Base-by-base conservation (phyloP, 2,329 filamentous ascomycete species). In the Davidsoniella eucalypti region DNA sequence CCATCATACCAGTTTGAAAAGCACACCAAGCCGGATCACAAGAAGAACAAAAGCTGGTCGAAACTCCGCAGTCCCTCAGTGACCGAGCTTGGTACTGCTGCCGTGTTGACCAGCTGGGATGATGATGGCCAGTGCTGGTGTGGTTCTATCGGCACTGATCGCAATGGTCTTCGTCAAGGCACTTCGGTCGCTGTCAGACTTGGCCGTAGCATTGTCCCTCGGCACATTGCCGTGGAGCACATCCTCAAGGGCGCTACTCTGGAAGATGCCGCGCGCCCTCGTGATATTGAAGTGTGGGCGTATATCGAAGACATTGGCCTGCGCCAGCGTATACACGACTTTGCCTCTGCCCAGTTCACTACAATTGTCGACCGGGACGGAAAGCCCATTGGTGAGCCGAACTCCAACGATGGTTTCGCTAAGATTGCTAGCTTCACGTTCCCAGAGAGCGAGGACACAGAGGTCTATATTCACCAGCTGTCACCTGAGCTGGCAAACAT, bases 71-170 rank as follows among this genome's bases (percentile, higher is more conserved):
- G 46, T 39, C 21, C 38, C 5, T 29, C 26, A 14, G 39, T 45
- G 5, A 43, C 17, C 18, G 18, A 33, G 14, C 18, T 38, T 7
- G 65, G 70, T 1, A 70, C 72, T 0, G 58, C 66, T n/a, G 63
- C 69, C 0, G 86, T 83, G 1, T 69, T 94, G 2, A 47, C 51
- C 1, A 65, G 69, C 3, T 94, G 88, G 87, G 69, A 79, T 8
- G 84, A 94, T 45, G 73, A 82, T 33, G 85, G 84, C 17, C 84
- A 96, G 54, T 93, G 87, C 64, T 96, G 87, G 84, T 96, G 90
- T 62, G 79, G 82, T 4, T 71, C 68, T 0, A 60, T 59, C 3
- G 65, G 66, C 0, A 55, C 59, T 9, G 65, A 70, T 45, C 61
- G 61, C 12, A 33, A 17, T 8, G 63, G 64, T 9, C 59, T 61